Evolutionary conservation across 225 moss, liverwort and hornwort genomes (phyloP), one percentile per base, ranked within the genome.

Genomic region (Polytrichum commune): DNA sequence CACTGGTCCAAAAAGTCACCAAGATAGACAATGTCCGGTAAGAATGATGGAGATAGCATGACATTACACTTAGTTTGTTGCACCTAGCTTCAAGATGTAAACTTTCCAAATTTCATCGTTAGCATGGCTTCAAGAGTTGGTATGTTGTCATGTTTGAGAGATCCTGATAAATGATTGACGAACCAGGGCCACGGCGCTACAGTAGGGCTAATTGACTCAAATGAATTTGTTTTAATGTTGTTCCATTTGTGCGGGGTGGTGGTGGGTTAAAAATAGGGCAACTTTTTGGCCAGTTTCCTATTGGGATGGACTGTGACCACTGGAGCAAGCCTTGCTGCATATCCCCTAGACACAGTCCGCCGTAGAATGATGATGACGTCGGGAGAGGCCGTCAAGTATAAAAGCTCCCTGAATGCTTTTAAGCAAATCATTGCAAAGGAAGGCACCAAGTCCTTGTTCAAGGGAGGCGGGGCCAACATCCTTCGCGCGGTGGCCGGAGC

Each of bases 301-400:
- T 60, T 92, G 23, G 85, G 92, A 1, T 89, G 89, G 87, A 80
- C 76, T 24, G 75, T 92, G 55, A 90, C 92, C 24, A 92, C 82
- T 18, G 69, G 71, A 5, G 92, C 92, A 29, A 80, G 89, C 26
- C 77, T 90, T 56, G 85, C 80, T 0, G 85, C 92, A 6, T 92
- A 85, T 68, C 90, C 90, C 25, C 32, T 87, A 1, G 85, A 86
- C 64, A 86, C 82, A 16, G 82, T 86, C 29, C 64, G 85, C 53
- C 82, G 82, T 20, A 75, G 82, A 7, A 86, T 86, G 82, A 86
- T 86, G 85, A 86, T 86, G 85, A 86, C 82, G 10, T 80, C 79
- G 7, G 85, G 85, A n/a, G 78, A 86, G 71, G 82, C 82, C 16
- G 72, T 79, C 29, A 86, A 86, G 58, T 92, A 92, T 76, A 82